phyloP scores from a whole-genome alignment of 805 yeast species.

The Teunomyces funiuensis region DNA sequence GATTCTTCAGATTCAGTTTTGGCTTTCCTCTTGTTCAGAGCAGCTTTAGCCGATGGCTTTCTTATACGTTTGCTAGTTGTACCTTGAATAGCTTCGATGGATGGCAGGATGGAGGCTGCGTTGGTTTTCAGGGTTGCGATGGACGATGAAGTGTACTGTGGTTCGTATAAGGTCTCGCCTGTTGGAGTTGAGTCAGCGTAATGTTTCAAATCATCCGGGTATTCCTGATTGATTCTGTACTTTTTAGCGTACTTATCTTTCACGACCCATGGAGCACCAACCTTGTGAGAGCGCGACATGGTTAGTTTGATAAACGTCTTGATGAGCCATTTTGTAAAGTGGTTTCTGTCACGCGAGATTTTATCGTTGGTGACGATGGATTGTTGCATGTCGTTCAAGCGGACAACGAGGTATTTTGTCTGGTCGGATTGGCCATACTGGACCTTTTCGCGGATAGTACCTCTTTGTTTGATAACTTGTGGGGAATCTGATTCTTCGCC shows the following conservation, averaged over 20 bases:
- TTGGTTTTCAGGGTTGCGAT: too few relatives aligned
- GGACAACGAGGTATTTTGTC: slow-evolving; percentile 67
- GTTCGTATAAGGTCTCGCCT: slow-evolving; percentile 28
- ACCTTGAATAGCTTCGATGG: background rate
- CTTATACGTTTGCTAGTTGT: background rate
- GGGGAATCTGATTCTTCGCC: background rate
- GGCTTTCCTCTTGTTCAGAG: slow-evolving; percentile 1
- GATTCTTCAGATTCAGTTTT: background rate
- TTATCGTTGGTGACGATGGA: slow-evolving; percentile 71
- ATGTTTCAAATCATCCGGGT: slow-evolving; percentile 54
- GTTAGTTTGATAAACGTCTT: slow-evolving; percentile 84
- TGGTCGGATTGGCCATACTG: slow-evolving; percentile 56
- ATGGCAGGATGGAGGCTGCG: background rate
- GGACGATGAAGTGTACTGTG: background rate
- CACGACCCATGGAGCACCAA: slow-evolving; percentile 97
- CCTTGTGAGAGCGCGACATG: slow-evolving; percentile 71
- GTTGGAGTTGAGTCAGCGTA: slow-evolving; percentile 34
- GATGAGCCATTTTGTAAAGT: slow-evolving; percentile 86
- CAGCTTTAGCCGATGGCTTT: slow-evolving; percentile 1
- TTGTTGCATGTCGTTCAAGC: slow-evolving; percentile 53
- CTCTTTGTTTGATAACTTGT: slow-evolving; percentile 39
- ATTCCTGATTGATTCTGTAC: slow-evolving; percentile 62
- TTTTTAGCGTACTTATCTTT: slow-evolving; percentile 70
- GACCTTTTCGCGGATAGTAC: slow-evolving; percentile 82
- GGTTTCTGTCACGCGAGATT: slow-evolving; percentile 77